phyloP scores from a whole-genome alignment of 768 basidiomycete genomes.

The Lactarius vividus region DNA sequence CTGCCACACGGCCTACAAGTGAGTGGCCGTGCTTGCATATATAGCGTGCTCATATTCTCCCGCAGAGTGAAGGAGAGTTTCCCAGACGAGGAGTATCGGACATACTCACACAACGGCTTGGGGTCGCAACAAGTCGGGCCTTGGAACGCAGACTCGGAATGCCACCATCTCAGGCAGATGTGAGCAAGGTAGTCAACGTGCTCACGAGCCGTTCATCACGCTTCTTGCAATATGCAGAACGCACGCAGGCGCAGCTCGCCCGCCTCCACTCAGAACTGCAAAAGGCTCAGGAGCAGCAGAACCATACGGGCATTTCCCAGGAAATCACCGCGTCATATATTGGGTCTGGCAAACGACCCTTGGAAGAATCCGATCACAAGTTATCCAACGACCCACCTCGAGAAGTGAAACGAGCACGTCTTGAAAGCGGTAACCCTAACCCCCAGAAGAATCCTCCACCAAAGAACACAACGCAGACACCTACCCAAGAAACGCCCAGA shows the following conservation, averaged over 20 bases:
- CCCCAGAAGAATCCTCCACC: background rate
- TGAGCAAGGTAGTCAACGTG: background rate
- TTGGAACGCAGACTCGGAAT: conserved; percentile 16
- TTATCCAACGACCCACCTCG: background rate
- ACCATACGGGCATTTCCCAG: background rate
- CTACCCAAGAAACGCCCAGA: background rate
- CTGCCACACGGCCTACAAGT: background rate
- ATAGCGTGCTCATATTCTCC: background rate
- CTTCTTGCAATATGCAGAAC: conserved; percentile 9
- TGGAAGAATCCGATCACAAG: background rate
- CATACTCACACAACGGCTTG: background rate
- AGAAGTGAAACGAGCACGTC: conserved; percentile 6
- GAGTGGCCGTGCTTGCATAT: conserved; percentile 1
- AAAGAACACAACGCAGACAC: background rate
- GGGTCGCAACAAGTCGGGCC: conserved; percentile 7
- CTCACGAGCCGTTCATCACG: background rate
- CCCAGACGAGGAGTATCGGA: background rate
- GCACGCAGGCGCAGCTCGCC: conserved; percentile 18
- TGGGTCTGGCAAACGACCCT: background rate
- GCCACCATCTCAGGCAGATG: conserved; percentile 1
- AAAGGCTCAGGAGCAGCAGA: background rate
- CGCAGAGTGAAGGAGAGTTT: background rate
- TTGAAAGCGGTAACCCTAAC: background rate
- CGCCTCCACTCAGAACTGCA: conserved; percentile 8
- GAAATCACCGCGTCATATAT: background rate